Base-by-base conservation (phyloP, 2,329 filamentous ascomycete genomes). In the Didymella exigua region DNA sequence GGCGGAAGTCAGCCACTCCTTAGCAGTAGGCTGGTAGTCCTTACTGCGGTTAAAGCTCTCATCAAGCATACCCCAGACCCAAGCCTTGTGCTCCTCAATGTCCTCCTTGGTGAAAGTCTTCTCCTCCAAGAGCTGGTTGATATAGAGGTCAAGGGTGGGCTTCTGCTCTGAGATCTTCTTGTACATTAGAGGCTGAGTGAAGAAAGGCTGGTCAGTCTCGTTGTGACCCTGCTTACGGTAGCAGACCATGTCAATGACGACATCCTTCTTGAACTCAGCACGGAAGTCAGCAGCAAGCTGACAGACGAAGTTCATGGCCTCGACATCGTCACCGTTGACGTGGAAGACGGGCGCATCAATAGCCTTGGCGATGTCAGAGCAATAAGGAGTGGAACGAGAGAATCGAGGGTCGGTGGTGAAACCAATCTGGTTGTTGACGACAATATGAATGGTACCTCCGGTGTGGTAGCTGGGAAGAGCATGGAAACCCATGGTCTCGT, bases 111-210 rank as follows among this genome's bases (percentile, higher is more conserved):
- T 96, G 80, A 99, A 99, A 49, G 90, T 96, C 68, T 93, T 91
- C 72, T 97, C 93, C 60, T 91, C 83, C 37, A 97, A 82, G 49
- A 99, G 87, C 82, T 96, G 90, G 72, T 96, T 86, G 65, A 95
- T 86, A 75, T 99, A 99, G 70, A 91, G 90, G 73, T 96, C 89
- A 56, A 99, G 87, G 74, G 95, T 90, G 40, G 89, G 86, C 62
- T 89, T 84, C 76, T 98, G 91, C 56, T 88, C 84, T 66, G 87
- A 85, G 74, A 99, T 98, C 71, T 90, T 90, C 87, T 98, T 97
- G 86, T 99, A 99, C 95, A 99, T 99, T 67, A 97, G 81, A 34
- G 95, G 95, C 77, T 99, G 95, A n/a, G 95, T 99, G 83, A 99
- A 99, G 34, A 93, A 96, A 42, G 95, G 95, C 82, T 99, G 95